phyloP scores from a whole-genome alignment of 371 early-diverging fungal species.

The Rhizopus stolonifer region DNA sequence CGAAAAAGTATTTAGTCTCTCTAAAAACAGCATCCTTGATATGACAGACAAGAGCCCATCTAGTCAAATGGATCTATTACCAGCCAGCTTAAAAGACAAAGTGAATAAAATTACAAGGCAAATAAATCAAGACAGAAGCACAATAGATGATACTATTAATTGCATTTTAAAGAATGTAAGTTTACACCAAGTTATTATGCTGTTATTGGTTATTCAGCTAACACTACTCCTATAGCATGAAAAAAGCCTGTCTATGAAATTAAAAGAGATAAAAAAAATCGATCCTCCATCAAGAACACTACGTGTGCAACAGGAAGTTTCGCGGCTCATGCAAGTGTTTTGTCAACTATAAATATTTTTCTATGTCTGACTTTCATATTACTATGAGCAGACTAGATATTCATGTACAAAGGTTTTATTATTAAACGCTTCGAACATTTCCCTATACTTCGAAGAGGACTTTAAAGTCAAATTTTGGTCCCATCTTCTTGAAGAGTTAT shows the following conservation, averaged over 20 bases:
- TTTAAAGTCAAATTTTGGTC: constrained; percentile 24
- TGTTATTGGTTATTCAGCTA: constrained; percentile 2
- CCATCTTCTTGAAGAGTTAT: constrained; percentile 21
- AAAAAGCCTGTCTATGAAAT: constrained; percentile 18
- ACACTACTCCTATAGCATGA: constrained; percentile 14
- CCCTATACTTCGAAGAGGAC: constrained; percentile 19
- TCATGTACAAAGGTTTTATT: constrained; percentile 12
- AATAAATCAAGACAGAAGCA: constrained; percentile 4
- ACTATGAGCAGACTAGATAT: constrained; percentile 16
- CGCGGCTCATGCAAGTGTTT: constrained; percentile 18
- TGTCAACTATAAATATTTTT: constrained; percentile 13
- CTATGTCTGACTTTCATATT: constrained; percentile 21
- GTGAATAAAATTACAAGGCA: constrained; percentile 8
- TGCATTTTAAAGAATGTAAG: constrained; percentile 8
- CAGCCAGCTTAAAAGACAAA: constrained; percentile 4
- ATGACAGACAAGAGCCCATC: constrained; percentile 7
- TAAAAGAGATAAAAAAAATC: constrained; percentile 22
- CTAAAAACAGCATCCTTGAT: constrained; percentile 8
- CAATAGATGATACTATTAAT: constrained; percentile 3
- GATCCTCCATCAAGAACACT: constrained; percentile 13
- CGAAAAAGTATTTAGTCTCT: constrained; percentile 6
- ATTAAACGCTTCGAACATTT: constrained; percentile 10
- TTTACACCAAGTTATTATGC: constrained; percentile 5
- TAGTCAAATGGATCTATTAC: constrained; percentile 6
- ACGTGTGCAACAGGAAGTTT: constrained; percentile 22